Evolutionary conservation across 1,284 basidiomycete genomes (phyloP), one percentile per base, ranked within the genome.

Genomic region (Vanrija humicola): DNA sequence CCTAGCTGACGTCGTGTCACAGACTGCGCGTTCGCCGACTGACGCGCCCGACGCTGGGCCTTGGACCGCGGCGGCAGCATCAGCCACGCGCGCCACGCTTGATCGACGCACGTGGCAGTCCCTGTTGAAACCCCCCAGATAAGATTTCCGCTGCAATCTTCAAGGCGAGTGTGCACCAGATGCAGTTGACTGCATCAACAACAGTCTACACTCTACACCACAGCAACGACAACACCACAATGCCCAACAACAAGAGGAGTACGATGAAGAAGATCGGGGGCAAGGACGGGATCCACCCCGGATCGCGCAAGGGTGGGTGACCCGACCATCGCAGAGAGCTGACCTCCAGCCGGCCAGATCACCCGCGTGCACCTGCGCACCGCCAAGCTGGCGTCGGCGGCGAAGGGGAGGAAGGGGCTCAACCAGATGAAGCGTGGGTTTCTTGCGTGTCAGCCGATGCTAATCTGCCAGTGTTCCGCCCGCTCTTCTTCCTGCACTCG

Each of bases 401-500:
- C 82, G 16, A 69, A 46, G 77, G 80, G 23, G 76, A 79, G 50
- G 82, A 85, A 72, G 80, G 87, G 55, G 64, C 48, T 60, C 8
- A 52, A 48, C 12, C 52, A 64, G 16, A 52, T 58, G 2, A 74
- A 73, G 54, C 49, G 72, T 74, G 52, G 52, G 69, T n/a, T n/a
- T n/a, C n/a, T n/a, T n/a, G n/a, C n/a, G n/a, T n/a, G n/a, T n/a
- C n/a, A n/a, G n/a, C n/a, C n/a, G n/a, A n/a, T 66, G 5, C 39
- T 25, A 15, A 42, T 5, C 21, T 46, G 12, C 1, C 60, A 80
- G 90, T 84, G 59, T 85, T 88, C 68, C 79, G 89, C 45, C 89
- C 86, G 65, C 79, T 82, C 10, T 93, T 92, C 76, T 92, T 92
- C 77, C 87, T 83, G 65, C 82, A 87, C 64, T 82, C 86, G 3